Evolutionary conservation across 768 basidiomycete genomes (phyloP), one percentile per base, ranked within the genome.

Genomic region (Dacryopinax spathularia): DNA sequence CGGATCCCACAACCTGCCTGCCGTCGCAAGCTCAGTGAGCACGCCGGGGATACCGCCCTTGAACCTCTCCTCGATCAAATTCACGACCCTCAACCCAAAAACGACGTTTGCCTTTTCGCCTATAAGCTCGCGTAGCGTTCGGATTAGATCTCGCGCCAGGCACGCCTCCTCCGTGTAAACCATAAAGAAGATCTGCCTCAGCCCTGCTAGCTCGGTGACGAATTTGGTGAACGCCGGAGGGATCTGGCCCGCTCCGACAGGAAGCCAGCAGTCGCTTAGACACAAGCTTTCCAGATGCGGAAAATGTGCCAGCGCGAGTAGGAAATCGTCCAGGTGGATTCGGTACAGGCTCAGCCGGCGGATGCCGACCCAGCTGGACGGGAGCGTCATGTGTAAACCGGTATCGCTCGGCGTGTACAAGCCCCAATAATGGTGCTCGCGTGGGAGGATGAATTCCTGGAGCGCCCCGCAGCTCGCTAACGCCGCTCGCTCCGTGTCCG

Each of bases 21-120:
- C 48, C 9, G 48, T 56, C 5, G 25, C 48, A 6, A 56, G 25
- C 48, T 56, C 48, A 2, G 48, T 56, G 25, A 56, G 29, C 48
- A 56, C 48, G 29, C 48, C 48, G 15, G 48, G 48, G 29, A 56
- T 56, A 13, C 48, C 48, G 25, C 48, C 48, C 48, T 56, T 56
- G 48, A 56, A 56, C 48, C 48, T 56, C 25, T 56, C 48, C 48
- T 56, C 48, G 48, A 56, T 56, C 48, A 56, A 31, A 56, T 56
- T 56, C 48, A 56, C 48, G 25, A 56, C 25, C 29, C 48, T 56
- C 5, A 56, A 18, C 5, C 48, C 48, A 13, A 56, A 56, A 2
- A 56, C 48, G 48, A 56, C 48, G 25, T 29, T 22, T 18, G 39
- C 48, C 25, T 56, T 56, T 2, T 56, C 25, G 15, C 48, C 48